Evolutionary conservation across 2,329 filamentous ascomycete species (phyloP), one percentile per base, ranked within the genome.

Genomic region (Laburnicola sp.): DNA sequence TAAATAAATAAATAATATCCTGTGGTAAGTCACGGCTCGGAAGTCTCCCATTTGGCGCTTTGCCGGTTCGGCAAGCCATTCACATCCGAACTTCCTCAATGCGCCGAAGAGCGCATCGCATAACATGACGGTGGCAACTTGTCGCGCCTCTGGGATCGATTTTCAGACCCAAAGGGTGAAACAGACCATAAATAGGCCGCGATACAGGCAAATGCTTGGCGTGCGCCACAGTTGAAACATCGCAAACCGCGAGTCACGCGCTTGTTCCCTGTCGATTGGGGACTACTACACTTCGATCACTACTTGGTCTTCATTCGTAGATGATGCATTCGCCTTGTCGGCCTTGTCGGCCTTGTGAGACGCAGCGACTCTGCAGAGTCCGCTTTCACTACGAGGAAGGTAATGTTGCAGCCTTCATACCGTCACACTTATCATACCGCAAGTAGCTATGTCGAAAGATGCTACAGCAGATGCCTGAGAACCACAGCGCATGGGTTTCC

Each of bases 141-240:
- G 16, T 16, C 16, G 16, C 16, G 16, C 16, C 16, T 16, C 16
- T 16, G 16, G 16, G 16, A 16, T 16, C 16, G 16, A 16, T 16
- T 16, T 16, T 16, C 16, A 16, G 16, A 16, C 16, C n/a, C 34
- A 34, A 47, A 44, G 49, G 36, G 30, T 59, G 60, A 60, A 63
- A 62, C 61, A 48, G 38, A 40, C 47, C 53, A 16, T 16, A 16
- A 16, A 51, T 47, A 58, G 37, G 59, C 59, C 58, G 58, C 56
- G 59, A 43, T 48, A 42, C 43, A 41, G 47, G 41, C 53, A 37
- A 59, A 60, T 51, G 59, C 56, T 60, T 59, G 58, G 50, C 46
- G 28, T 41, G 50, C 48, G 36, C 52, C 55, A 45, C 56, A 42
- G 40, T 27, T 64, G 62, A 66, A 65, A 66, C 64, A 53, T 56